Base-by-base conservation (phyloP, 371 early-diverging fungal genomes). In the Mortierella sp. region DNA sequence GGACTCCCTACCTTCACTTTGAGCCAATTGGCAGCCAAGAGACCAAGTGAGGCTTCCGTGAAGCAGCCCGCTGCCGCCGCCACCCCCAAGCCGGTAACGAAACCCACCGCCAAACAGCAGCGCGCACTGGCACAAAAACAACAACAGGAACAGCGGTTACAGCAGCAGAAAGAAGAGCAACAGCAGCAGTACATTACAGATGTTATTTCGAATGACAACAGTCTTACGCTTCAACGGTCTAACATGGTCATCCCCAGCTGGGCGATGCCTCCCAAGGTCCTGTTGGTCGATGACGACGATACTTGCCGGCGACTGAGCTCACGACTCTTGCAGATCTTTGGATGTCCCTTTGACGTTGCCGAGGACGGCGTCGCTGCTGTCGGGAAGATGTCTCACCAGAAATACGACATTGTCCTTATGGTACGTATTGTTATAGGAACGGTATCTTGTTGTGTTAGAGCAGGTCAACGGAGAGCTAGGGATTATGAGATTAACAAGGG, bases 331-430 rank as follows among this genome's bases (percentile, higher is more conserved):
- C 88, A 92, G 73, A 84, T 94, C 4, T 92, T 95, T 88, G 95
- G 95, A 4, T 95, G 95, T 79, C 87, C 91, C 0, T 92, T 94
- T 77, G 95, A 95, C 82, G 87, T 94, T 31, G 96, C 94, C 16
- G 91, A 89, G 34, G 96, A 96, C 83, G 96, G 96, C 10, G 81
- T 94, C 19, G 93, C 92, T 50, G 96, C 96, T 9, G 90, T 96
- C 13, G 90, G 92, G 57, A 92, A 92, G 71, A 91, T 93, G 91
- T 90, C 90, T 28, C 50, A 89, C 8, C 91, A 91, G 47, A 94
- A 94, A 79, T 95, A 95, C 77, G 96, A 96, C 80, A 88, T 96
- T 55, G 95, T 96, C 21, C 87, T 96, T 9, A 95, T 96, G 96
- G 95, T 94, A 92, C 78, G 72, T 72, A 50, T 6, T 10, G 16